Evolutionary conservation across 1,284 basidiomycete genomes (phyloP), one percentile per base, ranked within the genome.

Genomic region (Trichosporon sp.): DNA sequence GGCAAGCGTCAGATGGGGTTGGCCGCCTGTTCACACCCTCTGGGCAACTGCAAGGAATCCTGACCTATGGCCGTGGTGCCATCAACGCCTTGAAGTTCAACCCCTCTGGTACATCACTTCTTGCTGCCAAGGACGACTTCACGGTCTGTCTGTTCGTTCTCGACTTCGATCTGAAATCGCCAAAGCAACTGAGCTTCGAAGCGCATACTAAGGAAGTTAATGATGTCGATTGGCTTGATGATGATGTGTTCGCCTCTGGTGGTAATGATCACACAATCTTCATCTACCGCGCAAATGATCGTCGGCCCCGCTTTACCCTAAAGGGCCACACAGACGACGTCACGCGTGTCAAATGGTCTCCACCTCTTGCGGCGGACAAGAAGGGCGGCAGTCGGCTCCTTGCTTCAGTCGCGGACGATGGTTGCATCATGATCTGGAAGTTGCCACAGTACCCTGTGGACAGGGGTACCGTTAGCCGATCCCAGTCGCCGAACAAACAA

Each of bases 191-290:
- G 12, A 71, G 70, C 19, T 82, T 79, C 67, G 77, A 80, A 19
- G 70, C 77, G 0, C 81, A 83, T 71, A 78, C 78, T 0, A 80
- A 81, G 66, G 80, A 81, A 64, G 82, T 83, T 6, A 82, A 82
- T 71, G 82, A 83, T 35, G 78, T 83, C 2, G 82, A 83, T 40
- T 83, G 82, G 82, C 75, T 81, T 1, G 82, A 83, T 67, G 80
- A 83, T 68, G 74, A 80, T 12, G 77, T 82, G 37, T 83, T 83
- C 56, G 81, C 81, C 0, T 79, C 79, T 0, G 79, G 77, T 2
- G 80, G 78, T 8, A 81, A 82, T 70, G 82, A 83, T 65, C 78
- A 80, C 65, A 78, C 75, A 0, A 78, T 82, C 51, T 78, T 78
- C 70, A 76, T 83, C 2, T 79, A 77, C 68, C 77, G 80, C 10